Percentiles rank a stretch among this genome's conserved stretches.
phyloP scores from a whole-genome alignment of 2,329 filamentous ascomycete genomes.

The Lachnellula willkommii region DNA sequence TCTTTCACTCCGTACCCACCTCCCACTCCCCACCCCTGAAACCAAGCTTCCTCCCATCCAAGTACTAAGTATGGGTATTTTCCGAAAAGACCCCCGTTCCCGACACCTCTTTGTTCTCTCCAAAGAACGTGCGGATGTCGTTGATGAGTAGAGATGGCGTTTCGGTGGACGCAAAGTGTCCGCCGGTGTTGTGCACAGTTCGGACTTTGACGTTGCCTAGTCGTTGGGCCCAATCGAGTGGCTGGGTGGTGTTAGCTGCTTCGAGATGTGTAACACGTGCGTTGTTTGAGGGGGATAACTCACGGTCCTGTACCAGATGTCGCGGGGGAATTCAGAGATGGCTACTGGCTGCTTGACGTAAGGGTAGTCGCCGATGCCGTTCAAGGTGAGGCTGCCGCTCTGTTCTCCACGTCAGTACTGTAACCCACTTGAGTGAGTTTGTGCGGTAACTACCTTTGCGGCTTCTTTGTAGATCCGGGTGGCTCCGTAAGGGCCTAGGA shows the following conservation, averaged over 20 bases:
- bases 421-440: neutral
- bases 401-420: neutral
- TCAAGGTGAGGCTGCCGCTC: neutral
- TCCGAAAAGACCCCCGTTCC: neutral
- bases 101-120: neutral
- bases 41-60: too few relatives aligned
- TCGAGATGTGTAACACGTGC: neutral
- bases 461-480: slow-evolving; percentile 19
- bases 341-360: slow-evolving; percentile 5
- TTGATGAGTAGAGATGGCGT: neutral
- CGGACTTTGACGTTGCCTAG: neutral
- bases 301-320: neutral
- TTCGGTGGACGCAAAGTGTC: neutral
- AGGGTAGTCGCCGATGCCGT: neutral
- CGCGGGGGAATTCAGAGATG: slow-evolving; percentile 2
- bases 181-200: neutral
- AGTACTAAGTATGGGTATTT: neutral
- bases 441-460: neutral
- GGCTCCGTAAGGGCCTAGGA: slow-evolving; percentile 17
- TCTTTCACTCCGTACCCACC: too few relatives aligned
- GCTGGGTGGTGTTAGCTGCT: neutral
- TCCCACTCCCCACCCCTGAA: too few relatives aligned
- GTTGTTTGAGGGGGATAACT: neutral
- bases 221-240: neutral
- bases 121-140: neutral